Evolutionary conservation across 2,329 filamentous ascomycete species (phyloP).

Genomic region (Aspergillus pseudoterreus): DNA sequence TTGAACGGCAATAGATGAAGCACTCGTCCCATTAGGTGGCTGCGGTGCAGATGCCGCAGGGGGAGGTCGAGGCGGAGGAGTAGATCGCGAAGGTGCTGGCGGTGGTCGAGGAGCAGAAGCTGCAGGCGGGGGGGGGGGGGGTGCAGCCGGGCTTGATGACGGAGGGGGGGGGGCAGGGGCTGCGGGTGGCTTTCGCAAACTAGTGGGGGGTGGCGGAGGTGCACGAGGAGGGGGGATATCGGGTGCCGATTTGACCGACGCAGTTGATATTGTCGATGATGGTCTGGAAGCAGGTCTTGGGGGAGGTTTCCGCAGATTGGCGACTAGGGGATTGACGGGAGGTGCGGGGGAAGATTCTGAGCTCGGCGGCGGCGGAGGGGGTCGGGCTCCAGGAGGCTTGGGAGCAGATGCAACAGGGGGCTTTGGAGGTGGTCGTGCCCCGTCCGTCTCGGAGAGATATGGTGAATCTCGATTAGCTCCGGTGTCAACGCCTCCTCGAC

Average conservation of each 20-base stretch:
- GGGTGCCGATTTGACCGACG: constrained; percentile 48
- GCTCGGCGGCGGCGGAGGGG: constrained; percentile 47
- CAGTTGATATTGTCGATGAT: constrained; percentile 56
- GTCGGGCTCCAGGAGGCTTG: constrained; percentile 54
- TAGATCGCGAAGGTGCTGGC: constrained; percentile 39
- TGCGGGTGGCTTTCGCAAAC: constrained; percentile 53
- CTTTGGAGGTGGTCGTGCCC: constrained; percentile 36
- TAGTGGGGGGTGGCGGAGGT: constrained; percentile 61
- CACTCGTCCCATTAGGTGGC: constrained; percentile 38
- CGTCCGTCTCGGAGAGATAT: constrained; percentile 78
- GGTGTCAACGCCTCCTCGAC: constrained; percentile 76
- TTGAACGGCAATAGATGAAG: constrained; percentile 54
- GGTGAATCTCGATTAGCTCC: constrained; percentile 68
- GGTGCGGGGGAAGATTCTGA: constrained; percentile 47
- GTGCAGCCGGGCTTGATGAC: constrained; percentile 41
- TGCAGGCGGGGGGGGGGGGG: constrained; percentile 39
- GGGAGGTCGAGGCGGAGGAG: constrained; percentile 46
- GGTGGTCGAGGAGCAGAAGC: constrained; percentile 41
- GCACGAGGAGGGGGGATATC: constrained; percentile 51
- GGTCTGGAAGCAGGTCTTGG: constrained; percentile 53
- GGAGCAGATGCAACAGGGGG: constrained; percentile 24
- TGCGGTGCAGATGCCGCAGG: constrained; percentile 24
- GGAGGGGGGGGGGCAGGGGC: constrained; percentile 44
- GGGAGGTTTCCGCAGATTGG: constrained; percentile 58
- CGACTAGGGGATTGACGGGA: constrained; percentile 51